Conservation (phyloP, 176 grass and related monocot species). For the Triticum dicoccoides region DNA sequence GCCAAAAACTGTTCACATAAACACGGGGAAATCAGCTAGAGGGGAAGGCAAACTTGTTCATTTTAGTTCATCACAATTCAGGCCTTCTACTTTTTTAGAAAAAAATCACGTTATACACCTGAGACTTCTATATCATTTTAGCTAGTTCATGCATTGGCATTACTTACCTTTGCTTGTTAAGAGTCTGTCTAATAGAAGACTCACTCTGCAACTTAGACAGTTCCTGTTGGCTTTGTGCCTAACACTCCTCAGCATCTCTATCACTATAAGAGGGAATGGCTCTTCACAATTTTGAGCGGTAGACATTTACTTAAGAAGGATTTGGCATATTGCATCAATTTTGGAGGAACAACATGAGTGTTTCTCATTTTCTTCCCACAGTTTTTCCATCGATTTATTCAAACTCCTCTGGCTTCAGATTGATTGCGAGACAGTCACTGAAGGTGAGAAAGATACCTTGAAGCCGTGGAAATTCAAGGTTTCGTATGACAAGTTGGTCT, state of each 20-base stretch:
- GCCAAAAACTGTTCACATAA: background rate
- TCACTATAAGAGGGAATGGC: background rate
- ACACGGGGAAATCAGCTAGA: background rate
- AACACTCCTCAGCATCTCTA: background rate
- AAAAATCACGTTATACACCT: no score
- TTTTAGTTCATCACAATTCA: background rate
- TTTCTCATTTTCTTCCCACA: background rate
- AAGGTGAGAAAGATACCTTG: slow-evolving; percentile 46
- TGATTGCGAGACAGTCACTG: slow-evolving; percentile 83
- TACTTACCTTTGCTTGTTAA: background rate
- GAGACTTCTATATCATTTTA: background rate
- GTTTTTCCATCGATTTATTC: slow-evolving; percentile 14
- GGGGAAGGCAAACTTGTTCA: background rate
- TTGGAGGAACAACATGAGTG: background rate
- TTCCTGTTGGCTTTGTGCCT: background rate
- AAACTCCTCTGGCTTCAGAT: slow-evolving; percentile 47
- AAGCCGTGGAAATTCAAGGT: slow-evolving; percentile 95
- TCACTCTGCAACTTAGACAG: background rate
- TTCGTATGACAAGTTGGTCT: slow-evolving; percentile 88
- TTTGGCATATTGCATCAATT: background rate
- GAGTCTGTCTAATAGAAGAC: background rate
- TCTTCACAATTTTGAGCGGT: background rate
- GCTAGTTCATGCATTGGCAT: background rate
- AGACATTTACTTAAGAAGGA: background rate
- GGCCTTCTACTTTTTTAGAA: no score